These are phyloP conservation scores for Cyclocybe aegerita DNA, from an alignment of 768 basidiomycete species.

Conservation along the genomic window DNA sequence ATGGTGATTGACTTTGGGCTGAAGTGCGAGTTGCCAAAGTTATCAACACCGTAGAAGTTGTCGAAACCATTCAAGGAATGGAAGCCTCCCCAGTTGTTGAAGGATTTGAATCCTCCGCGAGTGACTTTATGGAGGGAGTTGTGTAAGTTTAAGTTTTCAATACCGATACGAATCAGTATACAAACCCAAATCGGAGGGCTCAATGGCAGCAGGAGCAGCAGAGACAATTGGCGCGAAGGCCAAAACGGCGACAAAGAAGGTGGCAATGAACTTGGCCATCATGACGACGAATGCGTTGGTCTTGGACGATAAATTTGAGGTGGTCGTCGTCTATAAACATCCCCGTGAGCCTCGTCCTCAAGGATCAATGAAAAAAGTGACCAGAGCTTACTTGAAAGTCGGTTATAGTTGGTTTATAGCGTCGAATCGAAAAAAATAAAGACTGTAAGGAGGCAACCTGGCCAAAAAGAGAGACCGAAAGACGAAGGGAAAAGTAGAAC, in stretches of 20 bases:
- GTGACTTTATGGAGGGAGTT: conserved; percentile 9
- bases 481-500: conserved; percentile 14
- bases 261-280: conserved; percentile 37
- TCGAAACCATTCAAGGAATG: conserved; percentile 39
- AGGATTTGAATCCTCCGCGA: conserved; percentile 21
- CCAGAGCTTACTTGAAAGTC: conserved; percentile 1
- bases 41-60: conserved; percentile 43
- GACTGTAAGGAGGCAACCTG: conserved; percentile 39
- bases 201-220: conserved; percentile 29
- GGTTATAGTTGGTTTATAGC: conserved; percentile 1
- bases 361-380: not conserved
- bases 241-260: conserved; percentile 25
- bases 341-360: not conserved
- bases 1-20: conserved; percentile 27
- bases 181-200: conserved; percentile 26
- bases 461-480: conserved; percentile 28
- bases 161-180: not conserved
- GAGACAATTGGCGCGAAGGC: conserved; percentile 28
- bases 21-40: conserved; percentile 40
- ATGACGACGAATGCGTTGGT: conserved; percentile 24
- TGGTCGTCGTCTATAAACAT: not conserved
- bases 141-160: not conserved
- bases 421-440: conserved; percentile 27
- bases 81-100: conserved; percentile 39
- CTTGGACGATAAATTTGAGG: conserved; percentile 19